These are phyloP conservation scores for Leccinum aurantiacum DNA, from an alignment of 768 basidiomycete genomes.

Conservation along the genomic window DNA sequence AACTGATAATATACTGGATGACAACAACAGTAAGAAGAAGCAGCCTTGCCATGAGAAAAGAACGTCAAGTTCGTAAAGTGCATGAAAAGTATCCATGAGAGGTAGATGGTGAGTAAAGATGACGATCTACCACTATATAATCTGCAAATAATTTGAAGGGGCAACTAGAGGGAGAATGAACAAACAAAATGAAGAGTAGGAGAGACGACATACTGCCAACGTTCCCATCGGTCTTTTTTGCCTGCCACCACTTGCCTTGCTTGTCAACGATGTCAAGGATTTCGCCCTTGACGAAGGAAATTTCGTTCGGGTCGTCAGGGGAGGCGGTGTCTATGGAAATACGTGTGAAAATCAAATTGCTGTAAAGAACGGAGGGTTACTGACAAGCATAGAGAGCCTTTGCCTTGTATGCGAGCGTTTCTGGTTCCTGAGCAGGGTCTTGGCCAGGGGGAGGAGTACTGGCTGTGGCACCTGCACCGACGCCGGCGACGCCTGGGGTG, in stretches of 20 bases:
- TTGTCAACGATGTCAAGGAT: constrained; percentile 91
- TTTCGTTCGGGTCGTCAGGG: constrained; percentile 93
- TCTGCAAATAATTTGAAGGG: constrained; percentile 83
- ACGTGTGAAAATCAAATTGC: constrained; percentile 20
- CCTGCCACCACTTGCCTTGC: constrained; percentile 93
- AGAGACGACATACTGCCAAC: constrained; percentile 64
- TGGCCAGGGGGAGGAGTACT: constrained; percentile 22
- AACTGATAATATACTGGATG: constrained; percentile 32
- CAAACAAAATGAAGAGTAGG: background rate
- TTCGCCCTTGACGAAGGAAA: constrained; percentile 91
- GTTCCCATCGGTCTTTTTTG: constrained; percentile 71
- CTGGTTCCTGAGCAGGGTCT: constrained; percentile 37
- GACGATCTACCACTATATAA: constrained; percentile 51
- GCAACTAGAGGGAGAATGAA: constrained; percentile 52
- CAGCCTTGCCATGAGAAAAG: constrained; percentile 26
- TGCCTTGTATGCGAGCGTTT: constrained; percentile 68
- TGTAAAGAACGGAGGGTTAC: constrained; percentile 30
- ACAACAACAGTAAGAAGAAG: constrained; percentile 26
- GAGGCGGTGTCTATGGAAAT: constrained; percentile 78
- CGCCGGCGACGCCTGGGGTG: constrained; percentile 62
- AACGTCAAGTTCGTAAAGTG: constrained; percentile 34
- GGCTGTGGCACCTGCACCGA: constrained; percentile 51
- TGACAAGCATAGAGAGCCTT: constrained; percentile 89
- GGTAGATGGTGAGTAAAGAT: constrained; percentile 10
- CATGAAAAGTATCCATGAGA: constrained; percentile 28